Evolutionary conservation across 2,329 filamentous ascomycete species (phyloP).

Genomic region (Venturia nashicola): DNA sequence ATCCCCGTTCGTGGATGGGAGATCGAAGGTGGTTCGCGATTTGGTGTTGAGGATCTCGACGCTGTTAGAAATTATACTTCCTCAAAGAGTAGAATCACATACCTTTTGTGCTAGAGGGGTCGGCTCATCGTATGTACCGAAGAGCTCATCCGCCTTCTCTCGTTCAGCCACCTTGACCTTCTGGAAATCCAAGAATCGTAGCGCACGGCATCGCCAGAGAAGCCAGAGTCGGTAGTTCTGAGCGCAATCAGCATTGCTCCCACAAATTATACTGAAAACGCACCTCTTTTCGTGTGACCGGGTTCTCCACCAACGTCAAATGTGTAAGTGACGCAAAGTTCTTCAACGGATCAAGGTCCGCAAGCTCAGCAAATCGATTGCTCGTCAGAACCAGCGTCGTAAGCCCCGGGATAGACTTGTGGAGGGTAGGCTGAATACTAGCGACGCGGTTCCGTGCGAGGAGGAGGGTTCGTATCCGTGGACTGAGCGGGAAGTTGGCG

Average conservation of each 20-base stretch:
- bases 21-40: constrained; percentile 57
- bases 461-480: constrained; percentile 75
- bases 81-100: not conserved
- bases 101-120: constrained; percentile 68
- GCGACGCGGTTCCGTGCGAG: constrained; percentile 81
- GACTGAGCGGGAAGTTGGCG: constrained; percentile 85
- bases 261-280: constrained; percentile 19
- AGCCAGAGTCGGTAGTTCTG: constrained; percentile 90
- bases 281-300: constrained; percentile 86
- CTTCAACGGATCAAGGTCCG: constrained; percentile 72
- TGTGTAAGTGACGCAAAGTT: constrained; percentile 62
- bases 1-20: constrained; percentile 25
- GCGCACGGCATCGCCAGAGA: constrained; percentile 70
- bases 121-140: constrained; percentile 67
- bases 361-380: constrained; percentile 73
- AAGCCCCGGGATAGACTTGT: constrained; percentile 68
- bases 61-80: constrained; percentile 11
- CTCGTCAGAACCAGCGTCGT: constrained; percentile 69
- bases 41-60: constrained; percentile 71
- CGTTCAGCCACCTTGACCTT: constrained; percentile 86
- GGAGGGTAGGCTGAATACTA: constrained; percentile 64
- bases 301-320: constrained; percentile 73
- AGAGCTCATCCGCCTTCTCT: constrained; percentile 62
- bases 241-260: not conserved
- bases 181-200: constrained; percentile 84